Evolutionary conservation across 2,329 filamentous ascomycete genomes (phyloP).

Genomic region (Pestalotiopsis fici): DNA sequence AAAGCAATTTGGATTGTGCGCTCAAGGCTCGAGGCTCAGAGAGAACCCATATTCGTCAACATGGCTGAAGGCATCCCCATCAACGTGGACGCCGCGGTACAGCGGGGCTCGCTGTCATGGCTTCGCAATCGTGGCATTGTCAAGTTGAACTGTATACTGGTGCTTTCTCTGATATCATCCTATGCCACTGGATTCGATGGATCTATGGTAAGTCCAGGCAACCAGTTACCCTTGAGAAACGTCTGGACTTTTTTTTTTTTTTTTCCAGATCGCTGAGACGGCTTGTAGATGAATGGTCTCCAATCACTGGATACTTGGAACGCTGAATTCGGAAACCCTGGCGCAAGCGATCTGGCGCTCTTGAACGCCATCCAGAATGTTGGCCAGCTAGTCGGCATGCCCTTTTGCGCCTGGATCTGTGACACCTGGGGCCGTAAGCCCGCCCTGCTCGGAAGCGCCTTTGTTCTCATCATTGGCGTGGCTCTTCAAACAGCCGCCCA

Average conservation of each 20-base stretch:
- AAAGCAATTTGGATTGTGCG: no score
- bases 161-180: slow-evolving; percentile 21
- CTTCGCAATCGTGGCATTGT: slow-evolving; percentile 21
- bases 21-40: no score
- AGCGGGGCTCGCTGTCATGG: slow-evolving; percentile 11
- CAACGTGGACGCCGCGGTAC: slow-evolving; percentile 18
- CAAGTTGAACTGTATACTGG: slow-evolving; percentile 21
- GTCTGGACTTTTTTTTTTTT: neutral
- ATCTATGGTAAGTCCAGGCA: slow-evolving; percentile 32
- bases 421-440: slow-evolving; percentile 37
- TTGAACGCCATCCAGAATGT: slow-evolving; percentile 38
- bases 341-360: slow-evolving; percentile 35
- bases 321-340: slow-evolving; percentile 38
- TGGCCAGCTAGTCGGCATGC: slow-evolving; percentile 38
- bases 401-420: slow-evolving; percentile 35
- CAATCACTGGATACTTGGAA: slow-evolving; percentile 42
- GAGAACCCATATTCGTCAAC: neutral
- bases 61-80: slow-evolving; percentile 7
- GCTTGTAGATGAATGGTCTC: slow-evolving; percentile 39
- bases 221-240: no score
- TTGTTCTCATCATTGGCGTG: slow-evolving; percentile 26
- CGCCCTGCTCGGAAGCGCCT: slow-evolving; percentile 33
- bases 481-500: slow-evolving; percentile 24
- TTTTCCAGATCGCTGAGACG: neutral
- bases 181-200: slow-evolving; percentile 30